Evolutionary conservation across 345 rosid genomes (phyloP), one percentile per base, ranked within the genome.

Genomic region (Eucalyptus grandis): DNA sequence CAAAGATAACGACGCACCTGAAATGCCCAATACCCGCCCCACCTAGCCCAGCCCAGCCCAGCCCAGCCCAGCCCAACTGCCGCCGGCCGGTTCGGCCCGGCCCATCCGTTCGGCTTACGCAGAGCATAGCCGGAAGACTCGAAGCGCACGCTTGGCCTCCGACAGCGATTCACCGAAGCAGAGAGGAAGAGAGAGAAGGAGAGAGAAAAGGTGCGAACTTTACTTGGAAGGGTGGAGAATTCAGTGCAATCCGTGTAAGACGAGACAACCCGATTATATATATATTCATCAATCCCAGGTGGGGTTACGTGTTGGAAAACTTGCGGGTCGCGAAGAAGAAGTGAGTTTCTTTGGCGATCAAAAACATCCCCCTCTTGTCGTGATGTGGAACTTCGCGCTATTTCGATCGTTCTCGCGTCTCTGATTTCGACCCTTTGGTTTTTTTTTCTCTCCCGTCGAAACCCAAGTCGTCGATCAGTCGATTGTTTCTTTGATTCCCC

Each of bases 391-490:
- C 30, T 37, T 14, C 31, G 27, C 14, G 4, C 9, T 86, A 26
- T 65, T 67, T 12, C 62, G 31, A 80, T 24, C 49, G 87, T 26
- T 81, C 88, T 88, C 47, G 85, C 88, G 60, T 87, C 87, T 50
- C 58, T 89, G 91, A 89, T 77, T 7, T 87, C 21, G 92, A 91
- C 92, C 77, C 86, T 88, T 60, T 91, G 31, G 62, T 62, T 17
- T 86, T 30, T 34, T 43, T 31, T 27, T 14, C 49, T 30, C 47
- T 21, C 22, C 81, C 46, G 26, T 5, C 11, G 83, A 27, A 50
- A 19, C 31, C 51, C 81, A 34, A 31, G 82, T 89, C 13, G 88
- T 87, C 88, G 51, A 80, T 90, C 82, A 50, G 85, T 87, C 91
- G 82, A 69, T 91, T 91, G 80, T 43, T 87, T 88, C 56, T 87